phyloP scores from a whole-genome alignment of 1,139 yeast species.

The Candida smagusa region DNA sequence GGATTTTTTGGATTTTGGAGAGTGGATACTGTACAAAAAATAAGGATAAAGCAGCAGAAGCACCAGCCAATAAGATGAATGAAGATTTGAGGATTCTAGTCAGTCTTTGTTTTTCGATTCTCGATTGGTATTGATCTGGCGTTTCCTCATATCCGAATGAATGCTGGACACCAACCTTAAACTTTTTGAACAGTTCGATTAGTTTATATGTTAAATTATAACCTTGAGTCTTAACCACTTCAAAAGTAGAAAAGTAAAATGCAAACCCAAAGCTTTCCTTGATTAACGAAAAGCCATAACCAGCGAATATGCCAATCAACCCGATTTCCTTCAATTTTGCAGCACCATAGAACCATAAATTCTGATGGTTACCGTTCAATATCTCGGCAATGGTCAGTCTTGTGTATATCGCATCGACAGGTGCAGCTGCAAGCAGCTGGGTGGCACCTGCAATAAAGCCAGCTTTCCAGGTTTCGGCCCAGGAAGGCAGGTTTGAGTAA shows the following conservation, averaged over 20 bases:
- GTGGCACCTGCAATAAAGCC: slow-evolving; percentile 84
- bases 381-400: slow-evolving; percentile 76
- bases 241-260: slow-evolving; percentile 80
- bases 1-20: slow-evolving; percentile 74
- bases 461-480: slow-evolving; percentile 64
- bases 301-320: slow-evolving; percentile 82
- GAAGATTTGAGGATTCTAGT: slow-evolving; percentile 59
- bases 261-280: slow-evolving; percentile 90
- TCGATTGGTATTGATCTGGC: slow-evolving; percentile 11
- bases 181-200: slow-evolving; percentile 51
- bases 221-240: slow-evolving; percentile 70
- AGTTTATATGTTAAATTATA: slow-evolving; percentile 57
- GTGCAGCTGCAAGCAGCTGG: slow-evolving; percentile 92
- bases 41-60: slow-evolving; percentile 76
- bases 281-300: slow-evolving; percentile 68
- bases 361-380: slow-evolving; percentile 62
- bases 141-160: slow-evolving; percentile 23
- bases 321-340: slow-evolving; percentile 73
- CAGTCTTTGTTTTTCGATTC: slow-evolving; percentile 39
- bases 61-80: slow-evolving; percentile 82
- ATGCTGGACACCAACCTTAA: slow-evolving; percentile 23
- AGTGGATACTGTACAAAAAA: slow-evolving; percentile 83
- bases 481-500: slow-evolving; percentile 18
- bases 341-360: slow-evolving; percentile 74
- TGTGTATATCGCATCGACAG: slow-evolving; percentile 86